A percentile compares a stretch with the other conserved stretches of the same genome.
Evolutionary conservation across 2,329 filamentous ascomycete species (phyloP).

Genomic region (Epichloe amarillans): DNA sequence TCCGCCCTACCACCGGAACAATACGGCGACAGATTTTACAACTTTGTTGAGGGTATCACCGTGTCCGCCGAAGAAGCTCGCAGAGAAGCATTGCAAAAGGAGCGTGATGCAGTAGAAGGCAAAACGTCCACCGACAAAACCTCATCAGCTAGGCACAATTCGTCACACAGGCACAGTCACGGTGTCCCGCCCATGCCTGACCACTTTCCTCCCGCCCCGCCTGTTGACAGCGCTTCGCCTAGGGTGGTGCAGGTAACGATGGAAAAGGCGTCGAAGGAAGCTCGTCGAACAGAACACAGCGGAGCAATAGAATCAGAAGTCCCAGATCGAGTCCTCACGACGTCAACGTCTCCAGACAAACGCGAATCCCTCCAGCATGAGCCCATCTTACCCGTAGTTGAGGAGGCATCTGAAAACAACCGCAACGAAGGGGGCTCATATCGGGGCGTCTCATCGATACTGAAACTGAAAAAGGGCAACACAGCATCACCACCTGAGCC

Average conservation of each 20-base stretch:
- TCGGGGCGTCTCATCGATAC: conserved; percentile 25
- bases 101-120: conserved; percentile 40
- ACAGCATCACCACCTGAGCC: conserved; percentile 25
- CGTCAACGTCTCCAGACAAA: conserved; percentile 24
- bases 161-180: conserved; percentile 20
- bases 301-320: conserved; percentile 33
- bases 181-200: conserved; percentile 31
- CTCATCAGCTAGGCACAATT: conserved; percentile 24
- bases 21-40: conserved; percentile 88
- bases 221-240: conserved; percentile 15
- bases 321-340: conserved; percentile 46
- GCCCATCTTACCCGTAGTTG: conserved; percentile 63
- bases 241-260: conserved; percentile 28
- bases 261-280: conserved; percentile 26
- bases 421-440: conserved; percentile 27
- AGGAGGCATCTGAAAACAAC: conserved; percentile 72
- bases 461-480: conserved; percentile 15
- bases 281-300: conserved; percentile 19
- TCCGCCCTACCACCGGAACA: conserved; percentile 81
- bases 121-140: conserved; percentile 17
- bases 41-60: conserved; percentile 82
- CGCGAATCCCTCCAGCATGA: conserved; percentile 44
- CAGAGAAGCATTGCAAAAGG: conserved; percentile 46
- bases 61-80: conserved; percentile 78
- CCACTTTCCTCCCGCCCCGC: conserved; percentile 30